A percentile compares a stretch with the other conserved stretches of the same genome.
Evolutionary conservation across 768 basidiomycete genomes (phyloP).

Genomic region (Tricholoma saponaceum): DNA sequence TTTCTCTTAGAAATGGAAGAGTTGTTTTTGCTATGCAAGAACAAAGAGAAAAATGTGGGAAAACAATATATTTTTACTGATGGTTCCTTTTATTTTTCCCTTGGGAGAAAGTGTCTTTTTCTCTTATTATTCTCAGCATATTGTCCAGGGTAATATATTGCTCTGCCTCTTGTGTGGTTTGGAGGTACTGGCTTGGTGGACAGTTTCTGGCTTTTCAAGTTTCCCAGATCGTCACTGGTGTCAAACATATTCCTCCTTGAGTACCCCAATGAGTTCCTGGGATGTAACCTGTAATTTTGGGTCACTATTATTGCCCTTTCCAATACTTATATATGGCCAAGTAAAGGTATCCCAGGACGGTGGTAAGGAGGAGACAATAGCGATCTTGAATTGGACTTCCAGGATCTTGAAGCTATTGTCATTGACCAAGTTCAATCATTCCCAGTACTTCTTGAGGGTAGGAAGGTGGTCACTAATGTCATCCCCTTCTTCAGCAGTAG

Average conservation of each 20-base stretch:
- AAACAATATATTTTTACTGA: no score
- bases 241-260: neutral
- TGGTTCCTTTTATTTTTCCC: no score
- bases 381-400: slow-evolving; percentile 1
- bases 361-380: slow-evolving; percentile 1
- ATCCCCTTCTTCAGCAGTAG: neutral
- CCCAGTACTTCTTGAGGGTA: neutral
- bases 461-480: neutral
- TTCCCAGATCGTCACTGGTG: neutral
- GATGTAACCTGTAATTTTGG: neutral
- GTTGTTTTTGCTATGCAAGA: no score
- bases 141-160: no score
- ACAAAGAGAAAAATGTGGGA: no score
- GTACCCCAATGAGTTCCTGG: neutral
- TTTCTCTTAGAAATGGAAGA: no score
- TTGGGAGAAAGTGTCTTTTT: no score
- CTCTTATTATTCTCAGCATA: no score
- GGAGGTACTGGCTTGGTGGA: neutral
- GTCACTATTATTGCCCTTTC: neutral
- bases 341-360: neutral
- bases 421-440: neutral
- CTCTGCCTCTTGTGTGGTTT: no score
- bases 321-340: neutral
- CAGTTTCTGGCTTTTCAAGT: neutral
- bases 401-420: neutral